Percentiles rank a stretch among this genome's conserved stretches.
phyloP scores from a whole-genome alignment of 306 rosid species.

The Prunus mongolica region DNA sequence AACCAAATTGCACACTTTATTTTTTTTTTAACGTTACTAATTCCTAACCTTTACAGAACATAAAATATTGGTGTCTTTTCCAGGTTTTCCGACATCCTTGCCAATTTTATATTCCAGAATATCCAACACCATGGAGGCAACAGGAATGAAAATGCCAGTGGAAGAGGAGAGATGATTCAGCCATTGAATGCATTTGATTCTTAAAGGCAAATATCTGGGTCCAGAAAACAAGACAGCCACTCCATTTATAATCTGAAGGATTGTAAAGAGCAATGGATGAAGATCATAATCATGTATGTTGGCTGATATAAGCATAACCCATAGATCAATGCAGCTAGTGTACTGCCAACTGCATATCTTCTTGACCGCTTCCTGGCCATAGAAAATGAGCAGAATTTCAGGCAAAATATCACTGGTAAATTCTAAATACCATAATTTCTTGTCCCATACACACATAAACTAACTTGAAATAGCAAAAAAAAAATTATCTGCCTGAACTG shows the following conservation, averaged over 20 bases:
- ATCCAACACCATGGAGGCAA: slow-evolving; percentile 73
- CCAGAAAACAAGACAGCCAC: slow-evolving; percentile 76
- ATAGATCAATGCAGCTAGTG: slow-evolving; percentile 74
- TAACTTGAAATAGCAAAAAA: slow-evolving; percentile 5
- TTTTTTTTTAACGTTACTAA: neutral
- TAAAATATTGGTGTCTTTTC: slow-evolving; percentile 40
- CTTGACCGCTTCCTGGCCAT: slow-evolving; percentile 72
- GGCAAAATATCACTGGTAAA: slow-evolving; percentile 1
- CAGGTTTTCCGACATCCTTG: slow-evolving; percentile 61
- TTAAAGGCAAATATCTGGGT: slow-evolving; percentile 90
- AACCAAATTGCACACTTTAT: neutral
- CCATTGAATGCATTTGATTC: slow-evolving; percentile 85
- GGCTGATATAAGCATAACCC: slow-evolving; percentile 64
- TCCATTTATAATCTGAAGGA: slow-evolving; percentile 76
- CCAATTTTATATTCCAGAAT: slow-evolving; percentile 61
- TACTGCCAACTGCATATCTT: slow-evolving; percentile 77
- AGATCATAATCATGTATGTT: slow-evolving; percentile 63
- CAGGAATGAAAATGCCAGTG: slow-evolving; percentile 80
- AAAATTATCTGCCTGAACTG: neutral
- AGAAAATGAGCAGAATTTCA: slow-evolving; percentile 29
- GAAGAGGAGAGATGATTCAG: slow-evolving; percentile 72
- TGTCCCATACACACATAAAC: neutral
- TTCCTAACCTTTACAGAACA: slow-evolving; percentile 62
- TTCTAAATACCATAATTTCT: neutral
- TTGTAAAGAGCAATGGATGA: slow-evolving; percentile 54